Percentiles rank a stretch among this genome's conserved stretches.
Evolutionary conservation across 2,329 filamentous ascomycete species (phyloP).

Genomic region (Trichoderma simmonsii): DNA sequence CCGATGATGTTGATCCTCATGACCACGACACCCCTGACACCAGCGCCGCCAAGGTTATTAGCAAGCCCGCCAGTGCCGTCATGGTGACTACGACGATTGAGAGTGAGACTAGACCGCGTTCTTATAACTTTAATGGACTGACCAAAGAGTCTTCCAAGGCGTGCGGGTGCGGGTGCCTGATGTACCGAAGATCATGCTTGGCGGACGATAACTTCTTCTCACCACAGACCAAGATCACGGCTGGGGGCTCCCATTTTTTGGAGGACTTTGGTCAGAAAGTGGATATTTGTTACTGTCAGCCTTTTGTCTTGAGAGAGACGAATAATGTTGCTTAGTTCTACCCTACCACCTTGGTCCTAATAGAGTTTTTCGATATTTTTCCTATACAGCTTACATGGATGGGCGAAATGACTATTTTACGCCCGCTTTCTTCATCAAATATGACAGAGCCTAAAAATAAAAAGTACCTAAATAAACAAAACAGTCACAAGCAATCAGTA

Average conservation of each 20-base stretch:
- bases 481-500: not conserved
- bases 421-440: not conserved
- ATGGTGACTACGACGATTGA: conserved; percentile 39
- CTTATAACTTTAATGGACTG: not conserved
- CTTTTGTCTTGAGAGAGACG: not conserved
- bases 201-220: conserved; percentile 11
- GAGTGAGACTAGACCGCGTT: conserved; percentile 28
- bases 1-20: conserved; percentile 22
- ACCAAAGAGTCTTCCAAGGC: not conserved
- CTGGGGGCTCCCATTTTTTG: conserved; percentile 19
- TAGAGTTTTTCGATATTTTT: not conserved
- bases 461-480: too few relatives aligned
- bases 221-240: conserved; percentile 27
- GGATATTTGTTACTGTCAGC: conserved; percentile 15
- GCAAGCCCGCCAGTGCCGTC: conserved; percentile 24
- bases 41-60: not conserved
- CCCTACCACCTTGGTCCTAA: not conserved
- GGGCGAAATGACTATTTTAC: not conserved
- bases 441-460: not conserved
- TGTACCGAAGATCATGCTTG: not conserved
- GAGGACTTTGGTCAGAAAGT: conserved; percentile 14
- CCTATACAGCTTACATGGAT: not conserved
- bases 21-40: conserved; percentile 17
- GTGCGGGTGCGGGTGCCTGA: not conserved
- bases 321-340: not conserved